Evolutionary conservation across 768 basidiomycete genomes (phyloP).

Genomic region (Antrodiella citrinella): DNA sequence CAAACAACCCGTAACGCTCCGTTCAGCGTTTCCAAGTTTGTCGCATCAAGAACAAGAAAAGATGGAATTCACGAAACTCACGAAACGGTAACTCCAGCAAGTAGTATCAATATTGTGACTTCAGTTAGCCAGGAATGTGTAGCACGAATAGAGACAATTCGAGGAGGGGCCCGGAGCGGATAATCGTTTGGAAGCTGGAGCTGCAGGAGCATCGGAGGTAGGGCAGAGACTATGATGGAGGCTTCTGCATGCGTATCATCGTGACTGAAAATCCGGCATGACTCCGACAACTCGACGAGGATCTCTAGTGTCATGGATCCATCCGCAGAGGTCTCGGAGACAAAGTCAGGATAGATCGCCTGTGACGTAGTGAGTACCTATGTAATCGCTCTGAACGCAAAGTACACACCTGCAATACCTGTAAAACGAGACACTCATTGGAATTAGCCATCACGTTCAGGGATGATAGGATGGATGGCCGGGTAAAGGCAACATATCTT

Average conservation of each 20-base stretch:
- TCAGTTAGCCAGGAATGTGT: constrained; percentile 56
- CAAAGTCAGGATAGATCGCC: constrained; percentile 72
- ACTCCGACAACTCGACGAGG: constrained; percentile 48
- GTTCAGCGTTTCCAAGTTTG: too few relatives aligned
- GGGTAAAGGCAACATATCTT: too few relatives aligned
- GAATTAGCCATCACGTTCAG: not conserved
- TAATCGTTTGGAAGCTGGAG: constrained; percentile 46
- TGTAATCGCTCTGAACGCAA: too few relatives aligned
- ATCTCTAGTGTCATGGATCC: constrained; percentile 49
- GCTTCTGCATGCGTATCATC: constrained; percentile 14
- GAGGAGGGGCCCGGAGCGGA: constrained; percentile 45
- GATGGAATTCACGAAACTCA: too few relatives aligned
- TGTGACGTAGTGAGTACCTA: constrained; percentile 21
- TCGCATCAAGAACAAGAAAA: too few relatives aligned
- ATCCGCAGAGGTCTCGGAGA: constrained; percentile 32
- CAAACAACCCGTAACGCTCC: too few relatives aligned
- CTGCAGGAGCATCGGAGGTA: constrained; percentile 59
- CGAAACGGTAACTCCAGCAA: too few relatives aligned
- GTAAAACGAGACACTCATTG: constrained; percentile 22
- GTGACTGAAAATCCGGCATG: constrained; percentile 31
- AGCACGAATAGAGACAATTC: constrained; percentile 45
- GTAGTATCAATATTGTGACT: too few relatives aligned
- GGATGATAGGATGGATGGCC: too few relatives aligned
- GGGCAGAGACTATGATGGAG: constrained; percentile 32
- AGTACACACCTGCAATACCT: constrained; percentile 47